A percentile compares a stretch with the other conserved stretches of the same genome.
These are phyloP conservation scores for Phytophthora meadii DNA, from an alignment of 352 stramenopile species.

Conservation along the genomic window DNA sequence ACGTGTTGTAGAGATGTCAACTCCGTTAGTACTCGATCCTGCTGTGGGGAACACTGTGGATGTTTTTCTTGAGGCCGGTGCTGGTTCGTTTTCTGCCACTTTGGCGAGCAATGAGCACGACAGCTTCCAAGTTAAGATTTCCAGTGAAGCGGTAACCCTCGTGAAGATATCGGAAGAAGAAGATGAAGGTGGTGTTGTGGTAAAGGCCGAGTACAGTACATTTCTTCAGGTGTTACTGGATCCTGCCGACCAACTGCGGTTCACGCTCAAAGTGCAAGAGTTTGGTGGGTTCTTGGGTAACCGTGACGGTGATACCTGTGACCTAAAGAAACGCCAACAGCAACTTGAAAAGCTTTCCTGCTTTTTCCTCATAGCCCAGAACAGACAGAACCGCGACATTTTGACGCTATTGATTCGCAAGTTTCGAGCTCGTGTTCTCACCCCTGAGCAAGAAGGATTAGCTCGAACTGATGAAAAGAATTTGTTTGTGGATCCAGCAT, in stretches of 20 bases:
- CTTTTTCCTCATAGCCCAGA: conserved; percentile 82
- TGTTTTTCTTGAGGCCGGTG: conserved; percentile 70
- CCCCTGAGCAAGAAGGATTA: conserved; percentile 57
- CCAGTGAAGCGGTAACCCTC: conserved; percentile 50
- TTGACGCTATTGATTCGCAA: conserved; percentile 71
- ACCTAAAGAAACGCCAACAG: conserved; percentile 52
- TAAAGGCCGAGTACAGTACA: conserved; percentile 53
- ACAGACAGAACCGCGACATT: conserved; percentile 82
- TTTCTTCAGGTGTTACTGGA: conserved; percentile 82
- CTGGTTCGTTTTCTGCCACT: conserved; percentile 80
- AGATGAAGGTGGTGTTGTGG: conserved; percentile 66
- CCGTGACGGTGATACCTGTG: conserved; percentile 63
- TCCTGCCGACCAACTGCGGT: conserved; percentile 64
- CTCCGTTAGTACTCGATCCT: conserved; percentile 60
- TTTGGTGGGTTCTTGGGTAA: conserved; percentile 77
- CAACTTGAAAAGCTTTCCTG: conserved; percentile 64
- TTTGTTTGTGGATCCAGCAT: conserved; percentile 78
- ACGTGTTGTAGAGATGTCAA: conserved; percentile 61
- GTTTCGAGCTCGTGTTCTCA: conserved; percentile 66
- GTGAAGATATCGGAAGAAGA: conserved; percentile 82
- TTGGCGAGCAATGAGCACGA: conserved; percentile 81
- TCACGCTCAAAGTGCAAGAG: conserved; percentile 81
- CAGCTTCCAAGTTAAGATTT: conserved; percentile 87
- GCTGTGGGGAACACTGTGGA: conserved; percentile 75
- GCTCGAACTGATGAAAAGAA: conserved; percentile 69